Evolutionary conservation across 306 rosid genomes (phyloP), one percentile per base, ranked within the genome.

Genomic region (Notholithocarpus densiflorus): DNA sequence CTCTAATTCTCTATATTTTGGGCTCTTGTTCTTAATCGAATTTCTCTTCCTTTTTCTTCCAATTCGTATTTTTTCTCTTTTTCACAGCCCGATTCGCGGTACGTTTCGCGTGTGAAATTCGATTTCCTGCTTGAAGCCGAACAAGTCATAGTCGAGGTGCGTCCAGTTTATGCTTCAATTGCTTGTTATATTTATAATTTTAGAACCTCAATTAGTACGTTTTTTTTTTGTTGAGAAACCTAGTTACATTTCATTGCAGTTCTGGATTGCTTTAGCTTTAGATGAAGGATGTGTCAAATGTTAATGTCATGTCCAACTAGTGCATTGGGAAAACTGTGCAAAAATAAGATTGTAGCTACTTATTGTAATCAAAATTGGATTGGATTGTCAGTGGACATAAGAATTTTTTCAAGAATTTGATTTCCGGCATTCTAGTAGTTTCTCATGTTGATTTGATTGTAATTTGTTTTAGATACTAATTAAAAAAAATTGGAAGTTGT

Each of bases 61-160:
- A 65, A 27, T n/a, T 59, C 6, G 1, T 15, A 54, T 55, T 12
- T 31, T 45, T 20, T 1, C 68, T 71, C 70, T 17, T 81, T 9
- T 77, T 31, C 81, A 76, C 94, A 96, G 99, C 93, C 93, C 20
- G 77, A 84, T 80, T 54, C 96, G 18, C 89, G 83, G 26, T 76
- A 84, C 34, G 89, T 84, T 29, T 90, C 89, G 71, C 79, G 69
- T 57, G 82, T 72, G 45, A 88, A 86, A 69, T 86, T 93, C 8
- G 92, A 88, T 62, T 90, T 93, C 91, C 83, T 96, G 90, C 88
- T 96, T 52, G 96, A 91, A 74, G 84, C 73, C 1, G 99, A 96
- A 77, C 81, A 88, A 73, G 88, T 90, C 75, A 51, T 84, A 3
- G 92, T 85, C 52, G 96, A 96, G 92, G 99, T 96, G 77, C 68